phyloP scores from a whole-genome alignment of 768 basidiomycete genomes.

The Lactarius hatsudake region DNA sequence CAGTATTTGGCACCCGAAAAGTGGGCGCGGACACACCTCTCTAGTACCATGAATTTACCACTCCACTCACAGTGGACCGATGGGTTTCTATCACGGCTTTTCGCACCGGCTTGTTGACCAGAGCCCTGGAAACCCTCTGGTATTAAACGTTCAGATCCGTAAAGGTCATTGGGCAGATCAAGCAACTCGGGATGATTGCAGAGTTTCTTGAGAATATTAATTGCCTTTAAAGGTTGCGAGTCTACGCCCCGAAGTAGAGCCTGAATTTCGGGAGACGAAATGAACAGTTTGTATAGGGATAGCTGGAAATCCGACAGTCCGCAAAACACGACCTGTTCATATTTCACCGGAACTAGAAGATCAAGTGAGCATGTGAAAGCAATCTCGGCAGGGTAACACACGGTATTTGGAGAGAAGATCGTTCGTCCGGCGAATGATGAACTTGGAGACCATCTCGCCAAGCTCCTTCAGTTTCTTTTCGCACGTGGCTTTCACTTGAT shows the following conservation, averaged over 20 bases:
- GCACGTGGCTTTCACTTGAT: slow-evolving; percentile 69
- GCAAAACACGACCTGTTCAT: slow-evolving; percentile 97
- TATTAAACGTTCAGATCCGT: slow-evolving; percentile 75
- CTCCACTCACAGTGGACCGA: slow-evolving; percentile 77
- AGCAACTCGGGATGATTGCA: slow-evolving; percentile 95
- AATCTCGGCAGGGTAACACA: slow-evolving; percentile 40
- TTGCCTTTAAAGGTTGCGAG: slow-evolving; percentile 94
- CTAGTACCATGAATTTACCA: slow-evolving; percentile 91
- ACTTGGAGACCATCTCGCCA: slow-evolving; percentile 81
- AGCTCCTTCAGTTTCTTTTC: slow-evolving; percentile 92
- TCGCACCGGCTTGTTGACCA: slow-evolving; percentile 35
- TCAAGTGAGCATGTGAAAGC: slow-evolving; percentile 5
- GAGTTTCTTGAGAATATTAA: slow-evolving; percentile 90
- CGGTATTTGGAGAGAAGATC: slow-evolving; percentile 93
- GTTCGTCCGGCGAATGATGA: slow-evolving; percentile 93
- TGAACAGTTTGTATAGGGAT: slow-evolving; percentile 83
- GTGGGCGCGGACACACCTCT: slow-evolving; percentile 54
- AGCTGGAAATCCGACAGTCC: slow-evolving; percentile 79
- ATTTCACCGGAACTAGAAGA: slow-evolving; percentile 89
- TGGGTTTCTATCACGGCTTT: slow-evolving; percentile 44
- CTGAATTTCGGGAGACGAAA: slow-evolving; percentile 89
- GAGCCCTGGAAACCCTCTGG: slow-evolving; percentile 78
- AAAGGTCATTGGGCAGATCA: slow-evolving; percentile 78
- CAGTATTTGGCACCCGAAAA: background rate
- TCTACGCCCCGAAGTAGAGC: slow-evolving; percentile 81